Evolutionary conservation across 2,329 filamentous ascomycete genomes (phyloP), one percentile per base, ranked within the genome.

Genomic region (Claviceps sp.): DNA sequence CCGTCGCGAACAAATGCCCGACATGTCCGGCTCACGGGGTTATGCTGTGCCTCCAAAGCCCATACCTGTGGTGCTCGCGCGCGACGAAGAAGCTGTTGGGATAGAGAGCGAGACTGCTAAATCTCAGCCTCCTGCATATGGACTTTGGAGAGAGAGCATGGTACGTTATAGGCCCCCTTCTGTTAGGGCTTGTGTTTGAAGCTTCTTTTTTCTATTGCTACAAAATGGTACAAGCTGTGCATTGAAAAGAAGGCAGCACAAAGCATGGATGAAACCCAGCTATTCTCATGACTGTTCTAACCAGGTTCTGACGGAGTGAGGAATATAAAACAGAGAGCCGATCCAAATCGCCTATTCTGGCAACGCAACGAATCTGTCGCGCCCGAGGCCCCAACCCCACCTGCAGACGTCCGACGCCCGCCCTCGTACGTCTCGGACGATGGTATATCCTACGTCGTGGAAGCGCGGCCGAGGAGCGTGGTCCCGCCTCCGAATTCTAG

Each of bases 341-440:
- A 95, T 60, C 89, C 89, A 1, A 80, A 91, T 61, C 73, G 88
- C 14, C 73, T 95, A 26, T 89, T 86, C 63, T 94, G 88, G 88
- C 82, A 85, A 65, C 79, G 84, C 40, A 85, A 82, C 57, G 71
- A 75, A 20, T 62, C 65, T 3, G 63, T 64, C 2, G 55, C 60
- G 13, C 49, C 62, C 20, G 50, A 30, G 30, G 9, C 30, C 3
- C 8, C 58, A 30, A 53, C 60, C 5, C 52, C 56, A 22, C 59
- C 56, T 26, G 53, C 58, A 49, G 62, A 55, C 46, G 62, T 59
- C 37, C 58, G 56, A n/a, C 74, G 86, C 1, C 87, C 87, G 4
- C 87, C 87, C 2, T 88, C 83, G 4, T 93, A 93, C 63, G 72
- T 76, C 4, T 87, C 84, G 0, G 85, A 91, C 9, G 83, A 89